phyloP scores from a whole-genome alignment of 1,284 basidiomycete genomes.

The Chondrostereum purpureum region DNA sequence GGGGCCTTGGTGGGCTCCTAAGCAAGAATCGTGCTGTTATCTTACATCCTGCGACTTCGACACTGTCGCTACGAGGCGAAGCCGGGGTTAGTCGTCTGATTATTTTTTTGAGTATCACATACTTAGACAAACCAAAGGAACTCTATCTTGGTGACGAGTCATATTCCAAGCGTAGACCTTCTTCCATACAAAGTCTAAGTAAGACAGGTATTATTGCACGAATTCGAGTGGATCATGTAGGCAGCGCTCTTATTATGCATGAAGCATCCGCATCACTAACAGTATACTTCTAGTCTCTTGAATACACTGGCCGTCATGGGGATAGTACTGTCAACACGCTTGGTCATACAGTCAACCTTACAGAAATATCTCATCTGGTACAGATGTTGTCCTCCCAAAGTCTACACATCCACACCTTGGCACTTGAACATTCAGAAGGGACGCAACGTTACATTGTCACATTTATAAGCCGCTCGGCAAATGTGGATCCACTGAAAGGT shows the following conservation, averaged over 20 bases:
- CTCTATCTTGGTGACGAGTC: slow-evolving; percentile 2
- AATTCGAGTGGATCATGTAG: too few relatives aligned
- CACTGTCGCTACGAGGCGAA: slow-evolving; percentile 6
- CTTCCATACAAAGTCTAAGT: too few relatives aligned
- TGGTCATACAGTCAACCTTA: background rate
- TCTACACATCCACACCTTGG: background rate
- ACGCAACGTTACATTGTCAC: slow-evolving; percentile 5
- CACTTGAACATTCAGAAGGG: slow-evolving; percentile 8
- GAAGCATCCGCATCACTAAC: background rate
- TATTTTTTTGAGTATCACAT: too few relatives aligned
- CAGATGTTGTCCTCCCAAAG: slow-evolving; percentile 3
- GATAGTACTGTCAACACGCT: background rate
- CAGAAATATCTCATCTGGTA: slow-evolving; percentile 3
- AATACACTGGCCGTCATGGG: background rate
- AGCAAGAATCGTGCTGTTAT: background rate
- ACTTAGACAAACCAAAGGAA: too few relatives aligned
- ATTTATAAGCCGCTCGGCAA: slow-evolving; percentile 6
- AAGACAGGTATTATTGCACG: too few relatives aligned
- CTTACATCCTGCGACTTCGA: background rate
- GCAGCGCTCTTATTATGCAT: background rate
- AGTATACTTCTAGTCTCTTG: background rate
- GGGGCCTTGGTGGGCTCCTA: slow-evolving; percentile 1
- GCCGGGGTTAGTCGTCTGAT: slow-evolving; percentile 5
- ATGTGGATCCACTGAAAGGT: slow-evolving; percentile 2
- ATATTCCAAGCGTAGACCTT: background rate